A percentile compares a stretch with the other conserved stretches of the same genome.
These are phyloP conservation scores for Chytriomyces sp. DNA, from an alignment of 192 early-diverging fungal species.

Conservation along the genomic window DNA sequence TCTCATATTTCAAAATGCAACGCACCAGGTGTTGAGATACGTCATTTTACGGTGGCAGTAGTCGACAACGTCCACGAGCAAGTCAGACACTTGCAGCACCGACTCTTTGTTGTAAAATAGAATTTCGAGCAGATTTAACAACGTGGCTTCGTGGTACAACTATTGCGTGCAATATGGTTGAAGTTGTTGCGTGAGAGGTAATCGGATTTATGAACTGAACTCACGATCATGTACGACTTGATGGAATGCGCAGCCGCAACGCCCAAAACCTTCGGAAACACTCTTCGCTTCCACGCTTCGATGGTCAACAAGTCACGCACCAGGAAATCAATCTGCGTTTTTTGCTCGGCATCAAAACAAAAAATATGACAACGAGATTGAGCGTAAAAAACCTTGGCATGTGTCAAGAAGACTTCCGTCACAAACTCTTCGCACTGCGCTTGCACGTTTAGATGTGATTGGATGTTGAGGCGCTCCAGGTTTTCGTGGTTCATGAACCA, in stretches of 20 bases:
- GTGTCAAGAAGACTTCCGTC: constrained; percentile 44
- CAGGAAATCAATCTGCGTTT: constrained; percentile 40
- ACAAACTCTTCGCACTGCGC: constrained; percentile 53
- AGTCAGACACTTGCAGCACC: constrained; percentile 37
- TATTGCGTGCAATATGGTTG: constrained; percentile 30
- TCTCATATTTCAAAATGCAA: background rate
- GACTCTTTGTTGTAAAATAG: constrained; percentile 46
- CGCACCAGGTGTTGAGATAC: constrained; percentile 42
- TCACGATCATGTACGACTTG: constrained; percentile 53
- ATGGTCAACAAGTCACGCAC: constrained; percentile 51
- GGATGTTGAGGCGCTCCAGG: constrained; percentile 56
- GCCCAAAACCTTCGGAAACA: constrained; percentile 45
- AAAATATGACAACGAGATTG: background rate
- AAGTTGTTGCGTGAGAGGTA: background rate
- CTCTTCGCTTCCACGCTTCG: constrained; percentile 51
- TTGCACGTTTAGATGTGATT: constrained; percentile 54
- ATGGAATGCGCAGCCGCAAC: constrained; percentile 36
- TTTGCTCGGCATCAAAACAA: background rate
- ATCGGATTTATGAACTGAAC: background rate
- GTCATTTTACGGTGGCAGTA: constrained; percentile 49
- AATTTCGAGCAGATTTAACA: constrained; percentile 60
- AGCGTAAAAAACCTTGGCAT: constrained; percentile 43
- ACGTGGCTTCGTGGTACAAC: constrained; percentile 60
- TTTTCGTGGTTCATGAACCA: constrained; percentile 57
- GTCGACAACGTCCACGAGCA: constrained; percentile 52